Conservation (phyloP, 2,329 filamentous ascomycete species). For the Neofusicoccum sp. region DNA sequence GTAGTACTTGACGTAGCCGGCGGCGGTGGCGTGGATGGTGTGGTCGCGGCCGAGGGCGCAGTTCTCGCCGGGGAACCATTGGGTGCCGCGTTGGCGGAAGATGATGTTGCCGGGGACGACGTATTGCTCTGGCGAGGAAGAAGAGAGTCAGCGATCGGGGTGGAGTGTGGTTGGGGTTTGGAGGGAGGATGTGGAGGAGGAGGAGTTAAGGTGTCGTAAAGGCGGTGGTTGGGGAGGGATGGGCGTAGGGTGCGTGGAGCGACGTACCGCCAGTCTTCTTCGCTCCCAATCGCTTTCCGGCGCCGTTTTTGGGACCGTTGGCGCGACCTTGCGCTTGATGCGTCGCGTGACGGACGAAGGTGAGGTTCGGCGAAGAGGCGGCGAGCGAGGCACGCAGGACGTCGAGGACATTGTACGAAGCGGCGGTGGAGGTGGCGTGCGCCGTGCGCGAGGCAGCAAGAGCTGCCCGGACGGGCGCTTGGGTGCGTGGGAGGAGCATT, state of each 20-base stretch:
- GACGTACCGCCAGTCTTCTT: slow-evolving; percentile 82
- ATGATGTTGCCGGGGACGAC: slow-evolving; percentile 97
- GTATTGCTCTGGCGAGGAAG: slow-evolving; percentile 67
- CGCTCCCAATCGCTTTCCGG: slow-evolving; percentile 85
- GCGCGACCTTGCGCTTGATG: slow-evolving; percentile 65
- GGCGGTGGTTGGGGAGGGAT: background rate
- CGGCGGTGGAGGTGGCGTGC: slow-evolving; percentile 26
- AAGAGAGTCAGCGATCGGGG: background rate
- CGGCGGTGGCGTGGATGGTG: slow-evolving; percentile 82
- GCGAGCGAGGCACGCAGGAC: slow-evolving; percentile 20
- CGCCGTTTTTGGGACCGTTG: slow-evolving; percentile 68
- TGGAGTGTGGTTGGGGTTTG: background rate
- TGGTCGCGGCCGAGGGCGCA: slow-evolving; percentile 93
- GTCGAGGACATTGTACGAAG: slow-evolving; percentile 30
- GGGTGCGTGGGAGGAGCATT: slow-evolving; percentile 41
- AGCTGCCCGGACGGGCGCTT: slow-evolving; percentile 36
- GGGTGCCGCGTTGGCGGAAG: slow-evolving; percentile 91
- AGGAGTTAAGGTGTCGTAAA: background rate
- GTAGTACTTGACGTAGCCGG: slow-evolving; percentile 97
- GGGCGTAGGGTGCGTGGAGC: background rate
- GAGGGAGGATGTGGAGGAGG: background rate
- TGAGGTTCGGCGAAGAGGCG: slow-evolving; percentile 35
- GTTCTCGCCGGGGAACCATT: slow-evolving; percentile 95
- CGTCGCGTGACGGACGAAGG: slow-evolving; percentile 58
- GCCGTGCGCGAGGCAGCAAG: slow-evolving; percentile 23